Evolutionary conservation across 2,329 filamentous ascomycete species (phyloP).

Genomic region (Trichoderma oligosporum): DNA sequence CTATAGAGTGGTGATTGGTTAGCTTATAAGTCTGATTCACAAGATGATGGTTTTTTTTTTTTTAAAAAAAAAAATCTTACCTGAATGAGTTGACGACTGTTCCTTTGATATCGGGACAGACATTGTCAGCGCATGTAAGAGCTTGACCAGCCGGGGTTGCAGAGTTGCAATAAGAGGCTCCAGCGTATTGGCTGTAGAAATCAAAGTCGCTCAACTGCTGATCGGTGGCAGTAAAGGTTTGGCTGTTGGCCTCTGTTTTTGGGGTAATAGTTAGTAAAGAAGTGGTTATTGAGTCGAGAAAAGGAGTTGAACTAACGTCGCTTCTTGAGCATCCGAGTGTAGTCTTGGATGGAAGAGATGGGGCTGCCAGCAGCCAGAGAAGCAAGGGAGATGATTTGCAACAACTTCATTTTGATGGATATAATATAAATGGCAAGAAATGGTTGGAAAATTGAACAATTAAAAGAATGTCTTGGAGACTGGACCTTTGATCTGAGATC

Average conservation of each 20-base stretch:
- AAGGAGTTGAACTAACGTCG: constrained; percentile 31
- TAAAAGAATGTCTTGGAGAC: not conserved
- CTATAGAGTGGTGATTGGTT: constrained; percentile 29
- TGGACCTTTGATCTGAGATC: too few species aligned
- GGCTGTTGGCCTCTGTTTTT: not conserved
- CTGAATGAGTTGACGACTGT: constrained; percentile 42
- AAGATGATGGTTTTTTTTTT: not conserved
- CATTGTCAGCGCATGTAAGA: constrained; percentile 42
- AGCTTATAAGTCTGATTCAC: not conserved
- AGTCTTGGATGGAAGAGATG: constrained; percentile 25
- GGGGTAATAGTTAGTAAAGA: not conserved
- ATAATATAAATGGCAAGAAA: not conserved
- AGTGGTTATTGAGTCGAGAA: not conserved
- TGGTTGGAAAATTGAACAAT: too few species aligned
- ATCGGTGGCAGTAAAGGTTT: constrained; percentile 22
- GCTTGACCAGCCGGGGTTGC: constrained; percentile 35
- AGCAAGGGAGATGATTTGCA: constrained; percentile 27
- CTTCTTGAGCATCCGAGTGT: constrained; percentile 29
- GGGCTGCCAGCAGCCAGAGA: constrained; percentile 29
- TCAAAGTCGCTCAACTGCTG: constrained; percentile 39
- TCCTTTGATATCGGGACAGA: constrained; percentile 44
- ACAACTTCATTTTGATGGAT: not conserved
- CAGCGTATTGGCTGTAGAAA: constrained; percentile 51
- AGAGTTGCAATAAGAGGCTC: constrained; percentile 53
- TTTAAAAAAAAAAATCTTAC: constrained; percentile 28